These are phyloP conservation scores for Trichoderma erinaceum DNA, from an alignment of 495 filamentous ascomycete genomes.

Conservation along the genomic window DNA sequence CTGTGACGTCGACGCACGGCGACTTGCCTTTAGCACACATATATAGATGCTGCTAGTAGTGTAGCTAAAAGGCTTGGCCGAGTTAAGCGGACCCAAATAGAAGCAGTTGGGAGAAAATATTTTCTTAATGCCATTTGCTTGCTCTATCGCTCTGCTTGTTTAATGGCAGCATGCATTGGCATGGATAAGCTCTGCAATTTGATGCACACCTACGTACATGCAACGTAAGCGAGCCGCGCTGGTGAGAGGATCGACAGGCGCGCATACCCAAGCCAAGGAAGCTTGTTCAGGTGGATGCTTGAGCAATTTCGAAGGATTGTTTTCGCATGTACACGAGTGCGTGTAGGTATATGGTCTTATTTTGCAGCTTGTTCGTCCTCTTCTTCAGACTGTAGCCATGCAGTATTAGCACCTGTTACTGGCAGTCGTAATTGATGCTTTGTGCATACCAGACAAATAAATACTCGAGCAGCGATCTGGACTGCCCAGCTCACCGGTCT, in stretches of 20 bases:
- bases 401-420: no score
- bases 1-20: not conserved
- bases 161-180: not conserved
- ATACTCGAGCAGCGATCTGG: no score
- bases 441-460: no score
- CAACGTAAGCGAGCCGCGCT: not conserved
- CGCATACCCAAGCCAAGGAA: not conserved
- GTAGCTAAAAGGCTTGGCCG: no score
- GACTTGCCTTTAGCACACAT: not conserved
- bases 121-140: not conserved
- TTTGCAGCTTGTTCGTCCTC: no score
- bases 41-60: not conserved
- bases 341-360: no score
- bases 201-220: not conserved
- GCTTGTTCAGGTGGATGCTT: not conserved
- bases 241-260: not conserved
- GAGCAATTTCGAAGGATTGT: no score
- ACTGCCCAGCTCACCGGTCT: no score
- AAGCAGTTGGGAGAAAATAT: not conserved
- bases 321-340: no score
- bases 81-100: not conserved
- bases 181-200: not conserved
- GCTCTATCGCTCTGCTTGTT: not conserved
- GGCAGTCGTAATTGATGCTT: no score
- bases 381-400: no score